Evolutionary conservation across 352 stramenopile species (phyloP).

Genomic region (Globisporangium nagaii): DNA sequence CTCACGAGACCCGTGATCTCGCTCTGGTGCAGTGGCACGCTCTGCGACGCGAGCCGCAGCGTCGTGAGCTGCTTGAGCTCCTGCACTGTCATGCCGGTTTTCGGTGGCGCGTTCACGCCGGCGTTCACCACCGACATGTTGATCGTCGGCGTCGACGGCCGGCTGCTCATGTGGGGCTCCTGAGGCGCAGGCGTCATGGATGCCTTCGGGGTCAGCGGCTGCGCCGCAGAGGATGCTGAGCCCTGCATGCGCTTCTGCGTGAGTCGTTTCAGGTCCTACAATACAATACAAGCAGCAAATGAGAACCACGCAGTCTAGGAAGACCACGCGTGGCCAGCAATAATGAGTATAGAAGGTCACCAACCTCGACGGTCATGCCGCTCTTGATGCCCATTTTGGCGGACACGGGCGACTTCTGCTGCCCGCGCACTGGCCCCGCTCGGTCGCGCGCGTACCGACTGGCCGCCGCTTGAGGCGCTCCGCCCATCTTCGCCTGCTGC

Average conservation of each 20-base stretch:
- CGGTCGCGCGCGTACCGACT: slow-evolving; percentile 12
- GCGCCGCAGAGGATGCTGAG: not conserved
- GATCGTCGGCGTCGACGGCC: slow-evolving; percentile 54
- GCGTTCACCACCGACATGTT: slow-evolving; percentile 53
- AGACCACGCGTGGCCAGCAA: too few relatives aligned
- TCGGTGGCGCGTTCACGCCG: slow-evolving; percentile 33
- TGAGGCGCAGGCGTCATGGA: slow-evolving; percentile 15
- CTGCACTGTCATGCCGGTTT: slow-evolving; percentile 83
- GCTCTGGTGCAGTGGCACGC: slow-evolving; percentile 46
- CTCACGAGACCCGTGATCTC: slow-evolving; percentile 69
- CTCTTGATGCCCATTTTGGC: slow-evolving; percentile 86
- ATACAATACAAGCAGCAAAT: not conserved
- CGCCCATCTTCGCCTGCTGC: slow-evolving; percentile 11
- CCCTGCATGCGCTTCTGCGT: slow-evolving; percentile 83
- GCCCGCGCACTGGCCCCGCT: slow-evolving; percentile 4
- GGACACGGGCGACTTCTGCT: slow-evolving; percentile 33
- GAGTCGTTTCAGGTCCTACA: slow-evolving; percentile 69
- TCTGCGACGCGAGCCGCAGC: slow-evolving; percentile 70
- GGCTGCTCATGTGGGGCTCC: slow-evolving; percentile 18
- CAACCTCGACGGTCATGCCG: slow-evolving; percentile 80
- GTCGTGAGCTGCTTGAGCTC: slow-evolving; percentile 84
- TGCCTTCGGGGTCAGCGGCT: slow-evolving; percentile 25
- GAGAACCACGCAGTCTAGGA: not conserved
- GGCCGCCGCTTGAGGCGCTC: not conserved
- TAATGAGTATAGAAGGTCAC: not conserved